Conservation (phyloP, 345 rosid genomes). For the Dimocarpus longan region DNA sequence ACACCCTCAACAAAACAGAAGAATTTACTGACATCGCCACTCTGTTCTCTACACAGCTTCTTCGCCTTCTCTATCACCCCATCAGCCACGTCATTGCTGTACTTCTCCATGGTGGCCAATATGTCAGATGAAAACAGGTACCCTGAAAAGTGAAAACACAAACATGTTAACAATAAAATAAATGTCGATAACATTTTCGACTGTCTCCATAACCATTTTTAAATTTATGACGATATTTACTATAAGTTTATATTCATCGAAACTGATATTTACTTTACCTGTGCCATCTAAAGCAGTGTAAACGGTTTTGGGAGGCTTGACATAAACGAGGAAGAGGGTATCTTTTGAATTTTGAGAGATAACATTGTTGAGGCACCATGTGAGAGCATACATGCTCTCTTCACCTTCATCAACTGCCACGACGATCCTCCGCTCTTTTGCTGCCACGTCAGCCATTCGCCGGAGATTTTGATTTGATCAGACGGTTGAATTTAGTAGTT, state of each 20-base stretch:
- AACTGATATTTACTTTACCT: slow-evolving; percentile 24
- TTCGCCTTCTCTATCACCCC: slow-evolving; percentile 49
- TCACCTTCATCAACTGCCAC: slow-evolving; percentile 67
- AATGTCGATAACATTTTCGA: too few species aligned
- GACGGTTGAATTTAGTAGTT: neutral
- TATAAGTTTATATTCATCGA: neutral
- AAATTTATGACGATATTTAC: too few species aligned
- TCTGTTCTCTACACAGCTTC: slow-evolving; percentile 42
- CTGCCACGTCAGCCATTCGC: slow-evolving; percentile 23
- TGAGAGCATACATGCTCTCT: slow-evolving; percentile 66
- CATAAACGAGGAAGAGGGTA: slow-evolving; percentile 55
- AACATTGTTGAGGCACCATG: slow-evolving; percentile 59
- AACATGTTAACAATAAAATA: neutral
- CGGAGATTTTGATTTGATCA: neutral
- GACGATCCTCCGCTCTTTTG: slow-evolving; percentile 40
- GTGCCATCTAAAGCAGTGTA: slow-evolving; percentile 53
- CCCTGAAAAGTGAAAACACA: slow-evolving; percentile 44
- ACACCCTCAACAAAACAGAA: neutral
- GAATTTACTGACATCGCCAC: slow-evolving; percentile 26
- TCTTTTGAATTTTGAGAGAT: slow-evolving; percentile 35
- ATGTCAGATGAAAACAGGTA: slow-evolving; percentile 61
- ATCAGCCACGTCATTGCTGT: slow-evolving; percentile 44
- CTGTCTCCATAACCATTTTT: too few species aligned
- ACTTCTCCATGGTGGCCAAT: slow-evolving; percentile 46
- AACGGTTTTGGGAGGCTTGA: slow-evolving; percentile 37